Evolutionary conservation across 352 stramenopile genomes (phyloP), one percentile per base, ranked within the genome.

Genomic region (Lagenidium sp.): DNA sequence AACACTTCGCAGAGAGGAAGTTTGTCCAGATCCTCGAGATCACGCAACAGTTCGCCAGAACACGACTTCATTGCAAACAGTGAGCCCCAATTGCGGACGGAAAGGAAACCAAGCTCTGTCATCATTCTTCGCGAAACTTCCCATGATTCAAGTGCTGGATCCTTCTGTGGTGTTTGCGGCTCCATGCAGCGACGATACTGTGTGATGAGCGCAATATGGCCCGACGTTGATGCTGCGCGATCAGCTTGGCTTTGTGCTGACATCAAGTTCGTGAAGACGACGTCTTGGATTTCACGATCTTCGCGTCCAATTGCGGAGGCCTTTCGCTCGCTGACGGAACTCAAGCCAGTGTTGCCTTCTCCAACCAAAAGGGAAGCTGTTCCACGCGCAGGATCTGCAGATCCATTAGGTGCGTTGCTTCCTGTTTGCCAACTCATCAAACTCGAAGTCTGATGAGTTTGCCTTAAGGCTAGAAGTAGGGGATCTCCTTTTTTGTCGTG

Each of bases 31-130:
- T 58, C 65, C 22, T 87, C 69, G 10, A 93, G 41, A 19, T 93
- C 75, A 20, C 55, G 50, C 7, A 85, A 47, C 26, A 94, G 57
- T n/a, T 79, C 65, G 0, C 60, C 62, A 39, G 63, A 60, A 1
- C 59, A 47, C 4, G 72, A 58, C 50, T 82, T 65, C 74, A 94
- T 88, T 1, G 77, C 65, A 35, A 94, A 90, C 18, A 94, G 58
- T 32, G 75, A 79, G 0, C 81, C 81, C 81, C 81, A 94, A 28
- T 87, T 90, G n/a, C 70, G 71, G 4, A 94, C 72, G 0, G 78
- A 90, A 6, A 91, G 46, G 19, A 94, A 89, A 4, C 81, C 78
- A 3, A 91, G 53, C 31, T 94, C 76, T 8, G 69, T 89, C 65
- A 94, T 84, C 70, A 94, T 86, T 20, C 77, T 60, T 6, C 81